phyloP scores from a whole-genome alignment of 495 filamentous ascomycete genomes.

The Aspergillus kassunensis region DNA sequence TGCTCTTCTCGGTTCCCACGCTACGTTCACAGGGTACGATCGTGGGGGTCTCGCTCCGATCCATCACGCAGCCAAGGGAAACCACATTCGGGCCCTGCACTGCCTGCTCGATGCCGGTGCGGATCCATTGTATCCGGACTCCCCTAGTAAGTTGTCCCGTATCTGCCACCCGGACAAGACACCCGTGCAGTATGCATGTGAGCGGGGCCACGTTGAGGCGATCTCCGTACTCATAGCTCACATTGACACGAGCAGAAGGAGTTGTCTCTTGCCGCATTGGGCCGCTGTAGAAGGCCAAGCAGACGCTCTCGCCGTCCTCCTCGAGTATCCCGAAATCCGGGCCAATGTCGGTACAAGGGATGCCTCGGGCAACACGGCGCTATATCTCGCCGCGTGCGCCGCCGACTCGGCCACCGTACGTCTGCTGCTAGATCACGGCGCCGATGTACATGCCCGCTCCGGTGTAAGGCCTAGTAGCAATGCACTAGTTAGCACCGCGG shows the following conservation, averaged over 20 bases:
- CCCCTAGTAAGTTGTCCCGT: neutral
- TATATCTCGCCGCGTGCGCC: neutral
- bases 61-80: constrained; percentile 18
- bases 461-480: neutral
- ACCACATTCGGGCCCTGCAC: neutral
- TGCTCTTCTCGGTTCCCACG: constrained; percentile 20
- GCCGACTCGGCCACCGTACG: neutral
- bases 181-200: neutral
- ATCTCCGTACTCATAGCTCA: neutral
- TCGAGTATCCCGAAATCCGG: neutral
- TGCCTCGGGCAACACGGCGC: neutral
- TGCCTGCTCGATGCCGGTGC: neutral
- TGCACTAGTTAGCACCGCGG: neutral
- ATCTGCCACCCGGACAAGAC: neutral
- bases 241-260: neutral
- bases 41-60: constrained; percentile 20
- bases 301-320: neutral
- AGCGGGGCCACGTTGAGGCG: neutral
- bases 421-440: neutral
- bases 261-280: neutral
- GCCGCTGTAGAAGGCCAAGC: neutral
- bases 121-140: neutral
- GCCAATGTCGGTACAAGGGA: neutral
- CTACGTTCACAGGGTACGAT: constrained; percentile 11
- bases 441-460: neutral